Base-by-base conservation (phyloP, 495 filamentous ascomycete species). In the Trichoderma orchidacearum region DNA sequence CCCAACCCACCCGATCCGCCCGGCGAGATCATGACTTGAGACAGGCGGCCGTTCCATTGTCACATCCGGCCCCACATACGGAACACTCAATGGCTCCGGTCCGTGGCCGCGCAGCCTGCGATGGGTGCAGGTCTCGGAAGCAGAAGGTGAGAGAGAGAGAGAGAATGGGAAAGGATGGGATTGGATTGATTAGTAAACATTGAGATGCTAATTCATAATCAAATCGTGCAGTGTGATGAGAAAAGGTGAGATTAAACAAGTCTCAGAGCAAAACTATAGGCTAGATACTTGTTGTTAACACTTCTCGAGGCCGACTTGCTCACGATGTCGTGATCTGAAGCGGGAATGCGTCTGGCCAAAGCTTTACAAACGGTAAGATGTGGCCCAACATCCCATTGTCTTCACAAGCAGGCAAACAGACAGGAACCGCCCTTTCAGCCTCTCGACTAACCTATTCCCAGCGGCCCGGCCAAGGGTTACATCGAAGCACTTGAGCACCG, bases 71-170 rank as follows among this genome's bases (percentile, higher is more conserved):
- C 41, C 41, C 41, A 48, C 41, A 9, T 48, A 17, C 41, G 41
- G 41, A 23, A 48, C 7, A 48, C 41, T 17, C 36, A 9, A 48
- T 48, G 41, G 41, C 41, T 48, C 41, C 41, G 41, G 41, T 48
- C 41, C 41, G 41, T 48, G 41, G 41, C 41, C 41, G 41, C 41
- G 41, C 41, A 48, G 41, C 41, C 41, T 48, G 41, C 41, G 41
- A 48, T 13, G 41, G 41, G 17, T 48, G 41, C 11, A 48, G 41
- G 27, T 48, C 41, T 48, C 41, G 41, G 15, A 48, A 48, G 41
- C 41, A 48, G 18, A 48, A 48, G 41, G 41, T 48, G 41, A 48
- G 41, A 23, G 3, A 18, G n/a, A 2, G 8, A 5, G 36, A 17
- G 8, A 13, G 0, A 13, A 15, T 13, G 8, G 1, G 32, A 35